These are phyloP conservation scores for Colletotrichum sp. DNA, from an alignment of 2,329 filamentous ascomycete species.

Conservation along the genomic window DNA sequence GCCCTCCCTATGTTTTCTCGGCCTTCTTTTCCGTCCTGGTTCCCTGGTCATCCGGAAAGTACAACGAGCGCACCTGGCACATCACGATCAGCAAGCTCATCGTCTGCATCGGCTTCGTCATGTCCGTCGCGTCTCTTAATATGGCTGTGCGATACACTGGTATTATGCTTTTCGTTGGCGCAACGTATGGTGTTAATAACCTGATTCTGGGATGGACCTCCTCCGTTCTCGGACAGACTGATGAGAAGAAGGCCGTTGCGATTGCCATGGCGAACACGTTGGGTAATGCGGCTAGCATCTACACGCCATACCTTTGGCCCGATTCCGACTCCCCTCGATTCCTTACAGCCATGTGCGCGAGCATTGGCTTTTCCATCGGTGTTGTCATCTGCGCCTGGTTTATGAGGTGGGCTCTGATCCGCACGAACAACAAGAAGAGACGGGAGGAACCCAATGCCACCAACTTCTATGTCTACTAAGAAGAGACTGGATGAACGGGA, in stretches of 20 bases:
- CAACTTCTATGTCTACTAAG: constrained; percentile 34
- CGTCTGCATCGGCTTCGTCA: constrained; percentile 35
- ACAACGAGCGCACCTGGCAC: constrained; percentile 54
- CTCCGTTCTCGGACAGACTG: constrained; percentile 44
- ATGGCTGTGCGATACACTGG: constrained; percentile 20
- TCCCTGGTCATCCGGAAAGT: constrained; percentile 46
- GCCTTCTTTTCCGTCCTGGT: constrained; percentile 40
- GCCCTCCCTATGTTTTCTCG: constrained; percentile 48
- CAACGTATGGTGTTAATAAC: constrained; percentile 40
- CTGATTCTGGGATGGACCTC: constrained; percentile 49
- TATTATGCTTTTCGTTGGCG: constrained; percentile 43
- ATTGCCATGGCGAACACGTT: constrained; percentile 33
- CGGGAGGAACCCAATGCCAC: constrained; percentile 24
- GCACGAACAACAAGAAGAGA: constrained; percentile 37
- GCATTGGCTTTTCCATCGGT: constrained; percentile 31
- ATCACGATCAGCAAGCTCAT: constrained; percentile 46
- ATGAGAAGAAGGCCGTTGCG: constrained; percentile 51
- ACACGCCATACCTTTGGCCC: constrained; percentile 25
- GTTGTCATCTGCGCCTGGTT: constrained; percentile 41
- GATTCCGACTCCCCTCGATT: constrained; percentile 15
- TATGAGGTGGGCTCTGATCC: constrained; percentile 35
- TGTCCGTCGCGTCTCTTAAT: constrained; percentile 28
- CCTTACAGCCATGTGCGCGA: constrained; percentile 24
- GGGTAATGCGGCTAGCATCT: constrained; percentile 20
- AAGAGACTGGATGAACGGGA: rapidly evolving